These are phyloP conservation scores for Ploettnerulaceae sp. DNA, from an alignment of 2,329 filamentous ascomycete species.

Conservation along the genomic window DNA sequence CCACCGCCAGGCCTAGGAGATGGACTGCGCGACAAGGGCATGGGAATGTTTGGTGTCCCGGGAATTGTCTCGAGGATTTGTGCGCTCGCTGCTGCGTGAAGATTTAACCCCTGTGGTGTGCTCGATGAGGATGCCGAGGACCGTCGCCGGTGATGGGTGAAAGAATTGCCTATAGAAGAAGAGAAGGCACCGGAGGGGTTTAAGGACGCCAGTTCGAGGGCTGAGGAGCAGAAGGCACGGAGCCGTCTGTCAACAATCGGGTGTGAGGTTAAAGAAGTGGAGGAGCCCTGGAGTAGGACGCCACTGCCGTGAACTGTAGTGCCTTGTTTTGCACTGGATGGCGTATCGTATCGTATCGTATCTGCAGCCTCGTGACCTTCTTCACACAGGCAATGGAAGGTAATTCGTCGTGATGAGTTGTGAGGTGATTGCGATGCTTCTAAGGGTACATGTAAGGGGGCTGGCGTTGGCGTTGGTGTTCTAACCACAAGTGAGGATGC, in stretches of 20 bases:
- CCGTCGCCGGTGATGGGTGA: conserved; percentile 35
- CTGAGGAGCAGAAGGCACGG: conserved; percentile 30
- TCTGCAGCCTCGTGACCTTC: neutral
- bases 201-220: conserved; percentile 48
- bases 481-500: no score
- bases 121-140: conserved; percentile 35
- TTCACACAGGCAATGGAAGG: neutral
- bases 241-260: conserved; percentile 23
- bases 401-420: neutral
- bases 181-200: conserved; percentile 44
- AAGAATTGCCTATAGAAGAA: conserved; percentile 39
- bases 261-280: conserved; percentile 6
- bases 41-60: conserved; percentile 53
- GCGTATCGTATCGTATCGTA: neutral
- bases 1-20: conserved; percentile 80
- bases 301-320: neutral
- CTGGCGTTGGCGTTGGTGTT: neutral
- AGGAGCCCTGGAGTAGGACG: no score
- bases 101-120: conserved; percentile 23
- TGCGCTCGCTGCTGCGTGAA: conserved; percentile 20
- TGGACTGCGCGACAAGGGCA: conserved; percentile 84
- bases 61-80: conserved; percentile 31
- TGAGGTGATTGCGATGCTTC: no score
- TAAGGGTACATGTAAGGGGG: neutral
- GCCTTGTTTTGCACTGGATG: no score